Conservation (phyloP, 345 rosid species). For the Eutrema yunnanense region DNA sequence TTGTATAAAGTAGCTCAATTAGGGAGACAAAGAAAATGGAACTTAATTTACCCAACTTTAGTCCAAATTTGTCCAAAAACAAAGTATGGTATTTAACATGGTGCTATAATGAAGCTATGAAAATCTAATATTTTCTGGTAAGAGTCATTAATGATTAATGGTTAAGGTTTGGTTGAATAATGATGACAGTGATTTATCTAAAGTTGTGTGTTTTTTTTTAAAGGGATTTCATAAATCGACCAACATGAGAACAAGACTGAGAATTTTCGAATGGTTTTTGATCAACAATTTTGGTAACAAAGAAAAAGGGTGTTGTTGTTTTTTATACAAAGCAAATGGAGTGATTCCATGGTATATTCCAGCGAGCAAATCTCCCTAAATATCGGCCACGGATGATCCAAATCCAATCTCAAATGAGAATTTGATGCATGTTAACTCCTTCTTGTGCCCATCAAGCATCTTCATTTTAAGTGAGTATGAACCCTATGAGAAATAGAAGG, state of each 20-base stretch:
- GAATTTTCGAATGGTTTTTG: not conserved
- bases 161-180: not conserved
- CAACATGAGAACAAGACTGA: constrained; percentile 10
- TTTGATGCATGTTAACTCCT: constrained; percentile 67
- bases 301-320: not conserved
- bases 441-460: constrained; percentile 50
- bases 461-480: constrained; percentile 82
- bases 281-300: not conserved
- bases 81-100: not conserved
- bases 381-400: constrained; percentile 52
- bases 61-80: not conserved
- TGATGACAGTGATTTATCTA: not conserved
- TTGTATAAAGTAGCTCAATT: too few relatives aligned
- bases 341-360: not conserved
- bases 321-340: constrained; percentile 18
- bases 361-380: constrained; percentile 24
- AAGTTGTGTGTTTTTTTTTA: too few relatives aligned
- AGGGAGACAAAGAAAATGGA: too few relatives aligned
- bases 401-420: constrained; percentile 73
- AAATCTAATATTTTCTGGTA: not conserved
- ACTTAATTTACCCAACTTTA: too few relatives aligned
- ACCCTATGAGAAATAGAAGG: constrained; percentile 47
- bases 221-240: not conserved
- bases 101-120: not conserved
- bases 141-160: not conserved